Evolutionary conservation across 345 rosid species (phyloP).

Genomic region (Aquilaria malaccensis): DNA sequence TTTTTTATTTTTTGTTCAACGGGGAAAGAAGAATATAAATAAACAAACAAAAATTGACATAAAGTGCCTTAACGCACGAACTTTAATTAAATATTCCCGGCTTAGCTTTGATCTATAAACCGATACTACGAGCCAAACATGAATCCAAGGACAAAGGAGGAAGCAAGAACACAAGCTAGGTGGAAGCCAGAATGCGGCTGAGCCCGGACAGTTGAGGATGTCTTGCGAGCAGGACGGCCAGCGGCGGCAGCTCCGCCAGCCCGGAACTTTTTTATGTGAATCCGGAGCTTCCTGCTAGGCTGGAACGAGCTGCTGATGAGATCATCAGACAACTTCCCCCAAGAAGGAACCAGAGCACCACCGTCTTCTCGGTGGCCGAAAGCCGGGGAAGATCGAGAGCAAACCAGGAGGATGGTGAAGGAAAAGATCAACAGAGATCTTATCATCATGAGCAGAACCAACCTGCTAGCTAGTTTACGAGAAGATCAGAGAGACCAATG

Average conservation of each 20-base stretch:
- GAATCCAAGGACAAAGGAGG: neutral
- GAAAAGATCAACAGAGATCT: neutral
- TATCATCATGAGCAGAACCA: neutral
- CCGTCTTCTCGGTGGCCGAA: neutral
- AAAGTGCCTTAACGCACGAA: no score
- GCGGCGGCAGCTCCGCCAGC: neutral
- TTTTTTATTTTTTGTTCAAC: no score
- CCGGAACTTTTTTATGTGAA: neutral
- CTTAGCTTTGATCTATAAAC: no score
- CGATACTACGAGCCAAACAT: no score
- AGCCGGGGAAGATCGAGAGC: neutral
- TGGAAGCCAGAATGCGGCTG: neutral
- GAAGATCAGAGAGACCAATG: no score
- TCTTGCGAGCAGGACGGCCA: neutral
- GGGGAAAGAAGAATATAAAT: no score
- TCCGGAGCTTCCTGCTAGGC: neutral
- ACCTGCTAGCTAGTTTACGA: no score
- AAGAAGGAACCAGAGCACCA: neutral
- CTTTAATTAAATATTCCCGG: no score
- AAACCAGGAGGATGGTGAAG: neutral
- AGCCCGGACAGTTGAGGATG: constrained; percentile 7
- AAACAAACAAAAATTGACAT: no score
- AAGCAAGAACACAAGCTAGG: neutral
- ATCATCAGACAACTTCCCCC: neutral
- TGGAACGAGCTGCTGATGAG: no score